Percentiles rank a stretch among this genome's conserved stretches.
These are phyloP conservation scores for Paxillus rubicundulus DNA, from an alignment of 768 basidiomycete genomes.

Conservation along the genomic window DNA sequence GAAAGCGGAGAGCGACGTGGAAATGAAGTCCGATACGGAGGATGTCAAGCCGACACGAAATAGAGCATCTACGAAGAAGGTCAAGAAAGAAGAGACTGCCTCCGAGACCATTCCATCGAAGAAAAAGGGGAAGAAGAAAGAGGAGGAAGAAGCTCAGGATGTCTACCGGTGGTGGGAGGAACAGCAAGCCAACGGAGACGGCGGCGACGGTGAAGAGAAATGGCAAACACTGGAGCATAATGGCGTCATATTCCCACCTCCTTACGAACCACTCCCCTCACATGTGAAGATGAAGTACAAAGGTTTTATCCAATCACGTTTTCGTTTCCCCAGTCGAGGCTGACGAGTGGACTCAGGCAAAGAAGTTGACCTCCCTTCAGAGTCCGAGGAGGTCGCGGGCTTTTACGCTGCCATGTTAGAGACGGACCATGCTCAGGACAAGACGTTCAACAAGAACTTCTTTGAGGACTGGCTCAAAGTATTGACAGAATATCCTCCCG, in stretches of 20 bases:
- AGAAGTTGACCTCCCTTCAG: constrained; percentile 72
- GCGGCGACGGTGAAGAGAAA: constrained; percentile 56
- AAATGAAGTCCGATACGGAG: constrained; percentile 45
- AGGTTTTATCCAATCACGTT: constrained; percentile 48
- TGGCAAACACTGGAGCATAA: constrained; percentile 96
- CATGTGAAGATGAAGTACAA: constrained; percentile 93
- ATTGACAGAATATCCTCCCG: constrained; percentile 79
- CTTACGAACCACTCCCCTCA: constrained; percentile 82
- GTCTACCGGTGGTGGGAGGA: constrained; percentile 88
- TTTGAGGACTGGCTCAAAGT: constrained; percentile 86
- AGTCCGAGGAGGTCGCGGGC: constrained; percentile 93
- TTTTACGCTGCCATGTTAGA: constrained; percentile 94
- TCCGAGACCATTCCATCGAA: constrained; percentile 47
- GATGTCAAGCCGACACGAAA: constrained; percentile 44
- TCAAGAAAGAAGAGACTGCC: constrained; percentile 44
- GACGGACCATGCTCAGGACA: constrained; percentile 88
- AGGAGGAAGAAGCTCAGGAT: constrained; percentile 60
- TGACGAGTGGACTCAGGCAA: constrained; percentile 53
- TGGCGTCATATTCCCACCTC: constrained; percentile 94
- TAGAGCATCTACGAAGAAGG: constrained; percentile 52
- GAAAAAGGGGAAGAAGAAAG: constrained; percentile 56
- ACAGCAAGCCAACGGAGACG: constrained; percentile 68
- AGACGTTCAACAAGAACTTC: constrained; percentile 90
- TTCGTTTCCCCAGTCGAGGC: constrained; percentile 5
- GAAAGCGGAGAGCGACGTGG: constrained; percentile 52